phyloP scores from a whole-genome alignment of 192 early-diverging fungal species.

The Pilaira anomala region DNA sequence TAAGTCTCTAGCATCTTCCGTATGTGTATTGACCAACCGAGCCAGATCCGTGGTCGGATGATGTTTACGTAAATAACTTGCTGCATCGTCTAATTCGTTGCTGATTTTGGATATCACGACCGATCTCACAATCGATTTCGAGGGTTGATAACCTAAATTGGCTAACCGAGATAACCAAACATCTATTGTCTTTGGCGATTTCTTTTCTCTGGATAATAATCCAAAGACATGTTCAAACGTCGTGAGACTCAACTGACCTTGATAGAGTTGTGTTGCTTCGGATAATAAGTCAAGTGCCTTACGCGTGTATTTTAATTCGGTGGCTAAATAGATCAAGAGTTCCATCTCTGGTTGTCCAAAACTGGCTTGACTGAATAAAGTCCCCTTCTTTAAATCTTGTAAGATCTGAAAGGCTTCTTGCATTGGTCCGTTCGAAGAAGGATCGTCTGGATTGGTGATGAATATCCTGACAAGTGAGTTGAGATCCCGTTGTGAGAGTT shows the following conservation, averaged over 20 bases:
- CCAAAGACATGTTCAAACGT: neutral
- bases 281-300: neutral
- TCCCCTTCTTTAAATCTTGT: constrained; percentile 2
- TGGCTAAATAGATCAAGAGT: neutral
- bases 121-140: constrained; percentile 1
- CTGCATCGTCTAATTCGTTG: neutral
- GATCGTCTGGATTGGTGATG: neutral
- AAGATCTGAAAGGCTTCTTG: constrained; percentile 3
- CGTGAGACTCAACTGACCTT: neutral
- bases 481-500: neutral
- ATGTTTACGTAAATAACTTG: neutral
- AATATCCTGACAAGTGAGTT: neutral
- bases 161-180: neutral
- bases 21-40: neutral
- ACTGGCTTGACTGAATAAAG: neutral
- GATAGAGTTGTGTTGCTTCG: neutral
- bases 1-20: neutral
- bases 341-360: neutral
- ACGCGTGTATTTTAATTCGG: neutral
- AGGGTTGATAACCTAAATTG: neutral
- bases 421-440: neutral
- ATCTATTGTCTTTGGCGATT: neutral
- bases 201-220: neutral
- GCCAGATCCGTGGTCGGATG: neutral
- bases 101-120: neutral